phyloP scores from a whole-genome alignment of 208 protist genomes.

The Wallacemonas sp. region DNA sequence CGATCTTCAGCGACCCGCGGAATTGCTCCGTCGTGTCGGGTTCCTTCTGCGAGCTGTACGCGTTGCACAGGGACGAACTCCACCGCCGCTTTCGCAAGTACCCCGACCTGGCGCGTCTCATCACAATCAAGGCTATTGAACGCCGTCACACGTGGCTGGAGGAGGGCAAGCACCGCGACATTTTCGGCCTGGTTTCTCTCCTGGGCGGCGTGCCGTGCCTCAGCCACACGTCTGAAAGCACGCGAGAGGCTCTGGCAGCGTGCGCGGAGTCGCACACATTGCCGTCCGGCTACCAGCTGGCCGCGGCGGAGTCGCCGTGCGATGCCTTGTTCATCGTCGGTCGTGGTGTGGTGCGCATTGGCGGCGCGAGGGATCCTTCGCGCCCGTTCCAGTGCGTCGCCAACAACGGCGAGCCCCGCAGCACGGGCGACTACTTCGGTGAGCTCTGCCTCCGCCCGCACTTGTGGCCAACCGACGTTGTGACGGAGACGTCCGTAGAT shows the following conservation, averaged over 20 bases:
- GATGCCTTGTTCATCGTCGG: slow-evolving; percentile 77
- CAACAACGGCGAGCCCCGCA: slow-evolving; percentile 35
- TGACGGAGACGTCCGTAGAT: slow-evolving; percentile 69
- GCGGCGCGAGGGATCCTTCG: slow-evolving; percentile 9
- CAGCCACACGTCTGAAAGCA: slow-evolving; percentile 73
- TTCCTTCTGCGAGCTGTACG: slow-evolving; percentile 83
- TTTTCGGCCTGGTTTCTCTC: slow-evolving; percentile 70
- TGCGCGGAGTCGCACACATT: slow-evolving; percentile 47
- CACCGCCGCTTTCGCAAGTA: slow-evolving; percentile 65
- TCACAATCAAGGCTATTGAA: slow-evolving; percentile 52
- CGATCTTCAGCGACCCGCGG: slow-evolving; percentile 77
- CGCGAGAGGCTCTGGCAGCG: slow-evolving; percentile 58
- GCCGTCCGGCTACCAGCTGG: slow-evolving; percentile 52
- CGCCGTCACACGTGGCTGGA: slow-evolving; percentile 69
- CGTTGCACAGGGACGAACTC: slow-evolving; percentile 58
- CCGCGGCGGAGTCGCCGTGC: slow-evolving; percentile 43
- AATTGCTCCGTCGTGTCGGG: slow-evolving; percentile 68
- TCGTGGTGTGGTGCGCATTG: slow-evolving; percentile 54
- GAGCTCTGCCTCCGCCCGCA: slow-evolving; percentile 78
- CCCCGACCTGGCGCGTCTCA: slow-evolving; percentile 37
- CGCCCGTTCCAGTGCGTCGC: not conserved
- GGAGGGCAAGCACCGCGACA: slow-evolving; percentile 55
- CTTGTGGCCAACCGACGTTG: slow-evolving; percentile 62
- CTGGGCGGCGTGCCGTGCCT: slow-evolving; percentile 81
- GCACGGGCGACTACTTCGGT: slow-evolving; percentile 72